Base-by-base conservation (phyloP, 1,284 basidiomycete genomes). In the Pseudozyma sp. region DNA sequence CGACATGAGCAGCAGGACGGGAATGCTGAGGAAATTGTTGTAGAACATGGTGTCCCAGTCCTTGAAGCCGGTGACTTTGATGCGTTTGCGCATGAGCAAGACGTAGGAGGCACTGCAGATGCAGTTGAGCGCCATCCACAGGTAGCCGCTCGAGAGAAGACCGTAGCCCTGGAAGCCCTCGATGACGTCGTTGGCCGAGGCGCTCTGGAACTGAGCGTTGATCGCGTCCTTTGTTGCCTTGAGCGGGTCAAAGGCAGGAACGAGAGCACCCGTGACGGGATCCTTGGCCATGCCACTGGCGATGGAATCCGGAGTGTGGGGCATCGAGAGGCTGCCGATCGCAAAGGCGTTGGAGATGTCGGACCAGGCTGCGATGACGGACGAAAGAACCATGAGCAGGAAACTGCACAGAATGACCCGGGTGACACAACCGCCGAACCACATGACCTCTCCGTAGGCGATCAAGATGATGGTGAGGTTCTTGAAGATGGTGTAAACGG, bases 21-120 rank as follows among this genome's bases (percentile, higher is more conserved):
- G 94, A 78, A 99, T 94, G 37, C 94, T 97, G 51, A 99, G 88
- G 54, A 98, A 85, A 86, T 99, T 99, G 88, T 97, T 98, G 88
- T 98, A 99, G 87, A 94, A 97, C 96, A 99, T 98, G 30, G 95
- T 92, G 84, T 99, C 97, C 95, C 94, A 97, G 84, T 99, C 96
- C 68, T 94, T 96, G 87, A 99, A 99, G 42, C 94, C 94, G n/a
- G 94, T 98, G 44, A 89, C 85, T 87, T 99, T 99, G 88, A 99
- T 99, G 64, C 92, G 89, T 86, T 97, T 98, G 71, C 97, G 90
- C 97, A 99, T 99, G 55, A 92, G 89, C 57, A 99, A 88, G 45
- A 94, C 96, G 85, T 97, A 99, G 55, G 91, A 90, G 10, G 97
- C 97, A 74, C 93, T 94, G 47, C 91, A 90, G 49, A 93, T 81